These are phyloP conservation scores for Vaccinium vitisidaea DNA, from an alignment of 148 eudicot species.

Conservation along the genomic window DNA sequence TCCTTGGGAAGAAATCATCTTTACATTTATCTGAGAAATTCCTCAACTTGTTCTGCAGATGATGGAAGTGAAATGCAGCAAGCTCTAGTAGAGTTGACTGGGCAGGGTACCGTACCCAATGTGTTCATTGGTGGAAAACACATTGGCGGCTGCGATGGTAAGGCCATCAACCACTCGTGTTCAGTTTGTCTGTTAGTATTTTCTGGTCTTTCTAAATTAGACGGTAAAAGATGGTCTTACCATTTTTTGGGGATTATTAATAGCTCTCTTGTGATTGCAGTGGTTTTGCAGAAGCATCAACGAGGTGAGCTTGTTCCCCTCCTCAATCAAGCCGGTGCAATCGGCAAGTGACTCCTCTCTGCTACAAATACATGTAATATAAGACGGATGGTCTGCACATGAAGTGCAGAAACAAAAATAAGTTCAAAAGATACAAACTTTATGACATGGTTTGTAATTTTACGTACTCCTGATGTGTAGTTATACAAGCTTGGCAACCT, in stretches of 20 bases:
- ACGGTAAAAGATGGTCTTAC: background rate
- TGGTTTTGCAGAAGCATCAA: constrained; percentile 43
- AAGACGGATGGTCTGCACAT: background rate
- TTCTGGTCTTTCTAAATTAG: background rate
- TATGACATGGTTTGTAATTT: background rate
- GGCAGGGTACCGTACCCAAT: constrained; percentile 81
- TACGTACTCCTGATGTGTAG: background rate
- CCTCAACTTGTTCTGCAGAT: constrained; percentile 29
- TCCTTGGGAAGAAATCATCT: background rate
- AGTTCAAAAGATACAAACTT: background rate
- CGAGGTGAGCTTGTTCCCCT: constrained; percentile 61
- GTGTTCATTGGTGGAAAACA: constrained; percentile 80
- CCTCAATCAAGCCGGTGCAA: constrained; percentile 56
- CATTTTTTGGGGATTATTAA: background rate
- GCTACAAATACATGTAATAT: background rate
- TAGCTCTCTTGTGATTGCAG: constrained; percentile 33
- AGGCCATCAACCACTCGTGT: constrained; percentile 13
- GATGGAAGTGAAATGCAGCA: constrained; percentile 71
- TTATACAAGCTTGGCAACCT: background rate
- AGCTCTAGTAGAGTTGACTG: constrained; percentile 71
- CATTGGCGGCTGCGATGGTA: constrained; percentile 71
- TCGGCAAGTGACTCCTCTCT: constrained; percentile 29
- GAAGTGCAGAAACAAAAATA: background rate
- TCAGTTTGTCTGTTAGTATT: background rate
- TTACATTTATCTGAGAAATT: background rate